Percentiles rank a stretch among this genome's conserved stretches.
Evolutionary conservation across 257 asterid genomes (phyloP).

Genomic region (Nicotiana tomentosiformis): DNA sequence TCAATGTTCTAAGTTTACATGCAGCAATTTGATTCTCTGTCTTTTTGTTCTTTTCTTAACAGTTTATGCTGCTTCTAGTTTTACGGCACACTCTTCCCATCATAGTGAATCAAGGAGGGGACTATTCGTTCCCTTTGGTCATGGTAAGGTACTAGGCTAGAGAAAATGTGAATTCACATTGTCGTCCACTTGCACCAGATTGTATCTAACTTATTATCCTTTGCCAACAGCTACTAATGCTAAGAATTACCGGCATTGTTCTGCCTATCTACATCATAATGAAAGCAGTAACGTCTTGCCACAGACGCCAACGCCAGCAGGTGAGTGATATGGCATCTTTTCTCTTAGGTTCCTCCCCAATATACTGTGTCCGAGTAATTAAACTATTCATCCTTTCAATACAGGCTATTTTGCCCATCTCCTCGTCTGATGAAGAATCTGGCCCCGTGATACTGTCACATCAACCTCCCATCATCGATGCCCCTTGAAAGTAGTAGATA

Average conservation of each 20-base stretch:
- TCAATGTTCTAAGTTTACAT: neutral
- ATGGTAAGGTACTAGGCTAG: constrained; percentile 45
- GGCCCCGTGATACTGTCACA: constrained; percentile 10
- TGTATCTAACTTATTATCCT: constrained; percentile 13
- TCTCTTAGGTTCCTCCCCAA: neutral
- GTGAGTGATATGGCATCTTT: constrained; percentile 20
- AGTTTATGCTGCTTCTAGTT: constrained; percentile 83
- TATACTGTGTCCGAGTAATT: neutral
- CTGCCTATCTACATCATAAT: constrained; percentile 77
- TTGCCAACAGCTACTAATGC: constrained; percentile 56
- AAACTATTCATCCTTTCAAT: neutral
- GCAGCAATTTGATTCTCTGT: neutral
- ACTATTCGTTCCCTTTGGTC: constrained; percentile 59
- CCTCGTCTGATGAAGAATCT: constrained; percentile 55
- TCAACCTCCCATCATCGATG: neutral
- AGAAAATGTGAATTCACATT: neutral
- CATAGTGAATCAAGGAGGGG: constrained; percentile 57
- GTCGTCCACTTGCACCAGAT: neutral
- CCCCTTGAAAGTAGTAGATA: neutral
- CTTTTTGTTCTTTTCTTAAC: constrained; percentile 18
- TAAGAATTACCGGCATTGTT: constrained; percentile 62
- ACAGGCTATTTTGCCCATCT: constrained; percentile 35
- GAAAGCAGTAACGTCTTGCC: constrained; percentile 60
- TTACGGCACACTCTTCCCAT: constrained; percentile 80
- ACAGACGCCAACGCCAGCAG: constrained; percentile 50